A percentile compares a stretch with the other conserved stretches of the same genome.
These are phyloP conservation scores for Rutstroemia sp. DNA, from an alignment of 2,329 filamentous ascomycete species.

Conservation along the genomic window DNA sequence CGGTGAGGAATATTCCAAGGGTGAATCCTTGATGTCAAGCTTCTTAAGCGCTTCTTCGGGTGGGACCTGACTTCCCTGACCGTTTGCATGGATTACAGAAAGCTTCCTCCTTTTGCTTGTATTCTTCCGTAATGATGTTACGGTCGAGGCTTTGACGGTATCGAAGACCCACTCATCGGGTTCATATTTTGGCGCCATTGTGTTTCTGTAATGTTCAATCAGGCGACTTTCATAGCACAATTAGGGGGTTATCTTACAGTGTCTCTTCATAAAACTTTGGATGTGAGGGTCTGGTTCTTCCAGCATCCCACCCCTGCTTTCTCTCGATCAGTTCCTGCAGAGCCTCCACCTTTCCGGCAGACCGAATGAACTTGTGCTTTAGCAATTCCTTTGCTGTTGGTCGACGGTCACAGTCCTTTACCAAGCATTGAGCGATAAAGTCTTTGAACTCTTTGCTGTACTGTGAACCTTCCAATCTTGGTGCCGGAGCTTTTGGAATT, in stretches of 20 bases:
- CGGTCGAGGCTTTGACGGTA: slow-evolving; percentile 68
- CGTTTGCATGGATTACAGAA: slow-evolving; percentile 45
- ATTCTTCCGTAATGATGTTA: slow-evolving; percentile 41
- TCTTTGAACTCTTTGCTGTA: slow-evolving; percentile 92
- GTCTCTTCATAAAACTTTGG: slow-evolving; percentile 92
- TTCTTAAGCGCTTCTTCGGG: slow-evolving; percentile 53
- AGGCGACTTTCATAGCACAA: background rate
- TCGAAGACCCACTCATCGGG: slow-evolving; percentile 94
- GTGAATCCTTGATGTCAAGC: slow-evolving; percentile 54
- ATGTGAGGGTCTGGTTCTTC: slow-evolving; percentile 59
- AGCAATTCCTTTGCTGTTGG: slow-evolving; percentile 82
- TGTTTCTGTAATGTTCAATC: slow-evolving; percentile 39
- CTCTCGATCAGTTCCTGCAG: slow-evolving; percentile 82
- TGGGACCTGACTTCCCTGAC: slow-evolving; percentile 20
- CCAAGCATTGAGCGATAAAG: slow-evolving; percentile 82
- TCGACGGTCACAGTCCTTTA: slow-evolving; percentile 82
- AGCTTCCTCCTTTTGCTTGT: slow-evolving; percentile 46
- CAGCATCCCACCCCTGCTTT: slow-evolving; percentile 74
- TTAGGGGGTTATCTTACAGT: slow-evolving; percentile 40
- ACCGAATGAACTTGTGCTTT: slow-evolving; percentile 80
- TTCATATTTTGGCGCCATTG: slow-evolving; percentile 57
- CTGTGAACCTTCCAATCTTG: slow-evolving; percentile 68
- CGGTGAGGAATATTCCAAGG: slow-evolving; percentile 49
- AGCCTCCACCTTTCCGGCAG: slow-evolving; percentile 79
- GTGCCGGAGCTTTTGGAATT: slow-evolving; percentile 82